phyloP scores from a whole-genome alignment of 2,329 filamentous ascomycete species.

The Trichoderma endophyticum region DNA sequence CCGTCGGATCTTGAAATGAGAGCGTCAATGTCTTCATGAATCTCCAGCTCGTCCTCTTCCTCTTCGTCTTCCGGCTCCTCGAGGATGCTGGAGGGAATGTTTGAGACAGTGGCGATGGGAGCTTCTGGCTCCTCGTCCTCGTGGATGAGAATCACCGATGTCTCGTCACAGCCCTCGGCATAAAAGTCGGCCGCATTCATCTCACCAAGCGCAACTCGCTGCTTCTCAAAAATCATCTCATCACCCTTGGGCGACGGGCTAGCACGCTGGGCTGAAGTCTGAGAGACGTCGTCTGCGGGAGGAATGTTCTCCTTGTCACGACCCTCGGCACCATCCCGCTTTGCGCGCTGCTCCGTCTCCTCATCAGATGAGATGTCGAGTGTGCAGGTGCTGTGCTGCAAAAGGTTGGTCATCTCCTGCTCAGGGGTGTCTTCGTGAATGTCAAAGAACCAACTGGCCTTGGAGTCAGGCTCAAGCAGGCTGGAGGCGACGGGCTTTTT shows the following conservation, averaged over 20 bases:
- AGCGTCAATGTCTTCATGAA: conserved; percentile 32
- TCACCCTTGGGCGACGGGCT: conserved; percentile 36
- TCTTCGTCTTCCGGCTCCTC: conserved; percentile 12
- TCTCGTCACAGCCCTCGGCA: conserved; percentile 60
- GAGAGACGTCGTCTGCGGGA: conserved; percentile 62
- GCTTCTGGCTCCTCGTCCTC: conserved; percentile 45
- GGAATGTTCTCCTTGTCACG: conserved; percentile 92
- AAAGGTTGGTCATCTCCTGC: conserved; percentile 85
- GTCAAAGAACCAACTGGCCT: conserved; percentile 81
- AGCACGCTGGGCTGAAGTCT: conserved; percentile 45
- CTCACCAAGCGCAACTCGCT: conserved; percentile 63
- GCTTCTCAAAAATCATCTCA: conserved; percentile 60
- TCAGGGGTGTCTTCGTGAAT: conserved; percentile 92
- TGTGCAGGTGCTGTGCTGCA: conserved; percentile 83
- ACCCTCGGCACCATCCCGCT: conserved; percentile 51
- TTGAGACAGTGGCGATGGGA: conserved; percentile 6
- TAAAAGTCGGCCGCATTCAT: conserved; percentile 67
- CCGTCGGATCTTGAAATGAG: conserved; percentile 38
- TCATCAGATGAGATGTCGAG: conserved; percentile 91
- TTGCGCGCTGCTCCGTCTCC: conserved; percentile 58
- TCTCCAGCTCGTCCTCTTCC: conserved; percentile 24
- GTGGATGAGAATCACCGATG: conserved; percentile 60
- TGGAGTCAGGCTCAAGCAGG: conserved; percentile 47
- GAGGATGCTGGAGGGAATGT: conserved; percentile 3
- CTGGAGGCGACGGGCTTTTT: conserved; percentile 23